Evolutionary conservation across 2,329 filamentous ascomycete genomes (phyloP).

Genomic region (Alternaria triticina): DNA sequence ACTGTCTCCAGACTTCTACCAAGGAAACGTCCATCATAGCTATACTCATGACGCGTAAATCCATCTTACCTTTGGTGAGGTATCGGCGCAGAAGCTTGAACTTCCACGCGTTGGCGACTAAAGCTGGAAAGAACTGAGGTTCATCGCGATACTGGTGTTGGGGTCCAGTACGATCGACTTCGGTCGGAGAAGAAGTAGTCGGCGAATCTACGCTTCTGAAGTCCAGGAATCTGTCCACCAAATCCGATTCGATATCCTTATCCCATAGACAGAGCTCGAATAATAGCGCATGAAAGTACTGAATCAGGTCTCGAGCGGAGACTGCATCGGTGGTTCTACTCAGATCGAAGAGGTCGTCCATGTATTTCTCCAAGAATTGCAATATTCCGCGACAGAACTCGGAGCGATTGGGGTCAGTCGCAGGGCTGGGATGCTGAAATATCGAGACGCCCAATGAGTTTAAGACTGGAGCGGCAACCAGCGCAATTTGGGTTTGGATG

Average conservation of each 20-base stretch:
- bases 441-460: constrained; percentile 32
- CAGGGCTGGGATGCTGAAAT: constrained; percentile 10
- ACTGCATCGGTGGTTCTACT: constrained; percentile 34
- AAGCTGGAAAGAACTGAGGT: constrained; percentile 52
- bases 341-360: constrained; percentile 35
- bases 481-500: constrained; percentile 26
- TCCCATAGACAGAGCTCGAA: constrained; percentile 39
- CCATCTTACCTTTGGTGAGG: constrained; percentile 86
- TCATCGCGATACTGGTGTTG: constrained; percentile 28
- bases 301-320: constrained; percentile 34
- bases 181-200: constrained; percentile 14
- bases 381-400: constrained; percentile 30
- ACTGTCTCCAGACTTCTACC: constrained; percentile 62
- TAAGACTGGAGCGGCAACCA: constrained; percentile 24
- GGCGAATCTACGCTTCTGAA: constrained; percentile 33
- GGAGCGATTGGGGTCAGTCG: constrained; percentile 16
- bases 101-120: constrained; percentile 70
- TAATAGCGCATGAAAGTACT: constrained; percentile 27
- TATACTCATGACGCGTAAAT: constrained; percentile 80
- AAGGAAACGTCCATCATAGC: constrained; percentile 75
- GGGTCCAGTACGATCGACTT: background rate
- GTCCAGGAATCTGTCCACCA: constrained; percentile 35
- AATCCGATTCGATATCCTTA: constrained; percentile 24
- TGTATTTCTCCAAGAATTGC: constrained; percentile 37
- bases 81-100: constrained; percentile 73